Conservation (phyloP, 139 green algal species). For the Microglena sp. region DNA sequence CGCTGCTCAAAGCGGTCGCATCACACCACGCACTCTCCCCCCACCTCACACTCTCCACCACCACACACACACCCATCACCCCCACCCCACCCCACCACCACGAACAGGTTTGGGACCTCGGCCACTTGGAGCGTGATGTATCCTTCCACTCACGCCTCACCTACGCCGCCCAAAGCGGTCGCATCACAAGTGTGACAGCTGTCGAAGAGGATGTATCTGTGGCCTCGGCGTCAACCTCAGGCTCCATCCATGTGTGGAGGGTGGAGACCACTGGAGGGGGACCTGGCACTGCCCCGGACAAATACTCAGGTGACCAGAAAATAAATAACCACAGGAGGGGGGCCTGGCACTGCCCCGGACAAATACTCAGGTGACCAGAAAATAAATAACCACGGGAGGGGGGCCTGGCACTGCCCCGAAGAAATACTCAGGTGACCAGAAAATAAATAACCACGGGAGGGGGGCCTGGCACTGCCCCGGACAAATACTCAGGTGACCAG, state of each 20-base stretch:
- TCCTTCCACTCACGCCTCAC: slow-evolving; percentile 74
- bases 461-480: neutral
- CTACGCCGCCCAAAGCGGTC: slow-evolving; percentile 55
- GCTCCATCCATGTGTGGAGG: slow-evolving; percentile 76
- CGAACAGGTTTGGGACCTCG: slow-evolving; percentile 77
- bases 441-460: no score
- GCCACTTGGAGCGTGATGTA: slow-evolving; percentile 76
- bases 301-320: slow-evolving; percentile 12
- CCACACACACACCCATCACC: no score
- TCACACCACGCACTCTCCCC: slow-evolving; percentile 17
- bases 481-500: neutral
- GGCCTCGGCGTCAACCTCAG: slow-evolving; percentile 44
- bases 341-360: neutral
- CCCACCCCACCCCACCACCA: no score
- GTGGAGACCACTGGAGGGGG: slow-evolving; percentile 60
- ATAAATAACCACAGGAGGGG: slow-evolving; percentile 22
- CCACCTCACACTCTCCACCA: no score
- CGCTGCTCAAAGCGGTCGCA: slow-evolving; percentile 39
- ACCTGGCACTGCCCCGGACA: neutral
- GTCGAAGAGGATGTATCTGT: slow-evolving; percentile 53
- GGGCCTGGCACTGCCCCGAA: no score
- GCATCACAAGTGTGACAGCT: slow-evolving; percentile 33
- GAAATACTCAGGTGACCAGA: no score
- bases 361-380: neutral
- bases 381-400: neutral